Percentiles rank a stretch among this genome's conserved stretches.
Evolutionary conservation across 2,329 filamentous ascomycete species (phyloP).

Genomic region (Fusarium acutatum): DNA sequence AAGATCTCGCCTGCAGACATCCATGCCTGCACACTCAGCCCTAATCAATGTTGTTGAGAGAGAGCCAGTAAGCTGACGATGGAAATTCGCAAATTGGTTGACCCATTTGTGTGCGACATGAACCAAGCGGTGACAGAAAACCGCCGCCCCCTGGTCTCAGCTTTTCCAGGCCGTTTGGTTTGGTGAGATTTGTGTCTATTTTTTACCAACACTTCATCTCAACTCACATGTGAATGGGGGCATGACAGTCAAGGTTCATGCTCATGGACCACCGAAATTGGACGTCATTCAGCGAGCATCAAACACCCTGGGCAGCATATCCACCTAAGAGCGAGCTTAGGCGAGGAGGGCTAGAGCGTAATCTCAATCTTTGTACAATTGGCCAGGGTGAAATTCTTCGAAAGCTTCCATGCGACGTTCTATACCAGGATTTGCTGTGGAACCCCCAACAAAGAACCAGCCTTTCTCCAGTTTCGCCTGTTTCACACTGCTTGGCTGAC

Average conservation of each 20-base stretch:
- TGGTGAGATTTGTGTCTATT: background rate
- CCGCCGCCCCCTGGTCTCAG: constrained; percentile 32
- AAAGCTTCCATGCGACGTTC: constrained; percentile 41
- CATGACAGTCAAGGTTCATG: constrained; percentile 31
- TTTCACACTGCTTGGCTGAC: constrained; percentile 30
- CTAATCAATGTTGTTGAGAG: constrained; percentile 27
- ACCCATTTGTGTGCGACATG: constrained; percentile 21
- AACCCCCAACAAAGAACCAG: constrained; percentile 20
- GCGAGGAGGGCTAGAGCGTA: background rate
- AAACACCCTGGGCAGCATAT: constrained; percentile 22
- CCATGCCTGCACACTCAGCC: constrained; percentile 15
- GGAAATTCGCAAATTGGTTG: constrained; percentile 27
- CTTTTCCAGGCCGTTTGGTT: constrained; percentile 1
- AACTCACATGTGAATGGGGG: constrained; percentile 11
- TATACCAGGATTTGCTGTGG: constrained; percentile 32
- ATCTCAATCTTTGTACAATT: constrained; percentile 9
- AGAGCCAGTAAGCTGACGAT: constrained; percentile 27
- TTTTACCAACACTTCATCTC: constrained; percentile 5
- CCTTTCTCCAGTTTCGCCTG: constrained; percentile 21
- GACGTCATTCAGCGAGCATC: constrained; percentile 40
- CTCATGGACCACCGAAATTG: constrained; percentile 39
- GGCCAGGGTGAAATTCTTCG: constrained; percentile 29
- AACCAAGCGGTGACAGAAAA: constrained; percentile 22
- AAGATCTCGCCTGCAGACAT: constrained; percentile 12
- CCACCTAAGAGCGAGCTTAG: constrained; percentile 30